Evolutionary conservation across 495 filamentous ascomycete species (phyloP).

Genomic region (Pseudoneurospora amorphoporcata): DNA sequence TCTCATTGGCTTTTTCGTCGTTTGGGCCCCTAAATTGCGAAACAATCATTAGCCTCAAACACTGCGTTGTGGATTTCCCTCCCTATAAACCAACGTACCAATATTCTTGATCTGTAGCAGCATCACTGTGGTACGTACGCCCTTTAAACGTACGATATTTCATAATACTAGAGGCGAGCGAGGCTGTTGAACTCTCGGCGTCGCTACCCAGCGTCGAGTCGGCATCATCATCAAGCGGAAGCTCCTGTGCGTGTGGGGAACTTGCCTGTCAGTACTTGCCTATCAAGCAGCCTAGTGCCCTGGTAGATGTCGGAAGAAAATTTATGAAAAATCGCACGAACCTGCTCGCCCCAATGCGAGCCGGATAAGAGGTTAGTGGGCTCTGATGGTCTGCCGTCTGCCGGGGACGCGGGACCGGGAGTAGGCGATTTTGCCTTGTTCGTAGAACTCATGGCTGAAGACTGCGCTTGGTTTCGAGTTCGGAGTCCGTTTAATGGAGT

Average conservation of each 20-base stretch:
- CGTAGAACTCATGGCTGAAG: neutral
- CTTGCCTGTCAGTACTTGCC: neutral
- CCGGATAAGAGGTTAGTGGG: neutral
- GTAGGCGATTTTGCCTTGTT: neutral
- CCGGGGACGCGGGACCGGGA: neutral
- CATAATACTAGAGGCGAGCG: constrained; percentile 27
- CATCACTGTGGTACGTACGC: constrained; percentile 19
- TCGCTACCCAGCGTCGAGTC: constrained; percentile 31
- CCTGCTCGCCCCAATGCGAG: neutral
- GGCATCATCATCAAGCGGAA: constrained; percentile 13
- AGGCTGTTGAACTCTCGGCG: constrained; percentile 13
- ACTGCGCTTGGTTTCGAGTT: neutral
- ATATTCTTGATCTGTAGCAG: constrained; percentile 11
- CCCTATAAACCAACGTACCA: constrained; percentile 8
- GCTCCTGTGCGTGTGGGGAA: neutral
- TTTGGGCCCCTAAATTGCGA: constrained; percentile 19
- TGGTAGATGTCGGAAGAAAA: neutral
- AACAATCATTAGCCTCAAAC: neutral
- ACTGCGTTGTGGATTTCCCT: neutral
- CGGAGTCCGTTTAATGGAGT: neutral
- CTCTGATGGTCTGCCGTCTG: neutral
- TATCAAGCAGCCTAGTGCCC: neutral
- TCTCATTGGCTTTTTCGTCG: constrained; percentile 24
- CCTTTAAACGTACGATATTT: constrained; percentile 24
- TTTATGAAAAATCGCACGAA: neutral